phyloP scores from a whole-genome alignment of 2,329 filamentous ascomycete genomes.

The Penicillium aurantiogriseum region DNA sequence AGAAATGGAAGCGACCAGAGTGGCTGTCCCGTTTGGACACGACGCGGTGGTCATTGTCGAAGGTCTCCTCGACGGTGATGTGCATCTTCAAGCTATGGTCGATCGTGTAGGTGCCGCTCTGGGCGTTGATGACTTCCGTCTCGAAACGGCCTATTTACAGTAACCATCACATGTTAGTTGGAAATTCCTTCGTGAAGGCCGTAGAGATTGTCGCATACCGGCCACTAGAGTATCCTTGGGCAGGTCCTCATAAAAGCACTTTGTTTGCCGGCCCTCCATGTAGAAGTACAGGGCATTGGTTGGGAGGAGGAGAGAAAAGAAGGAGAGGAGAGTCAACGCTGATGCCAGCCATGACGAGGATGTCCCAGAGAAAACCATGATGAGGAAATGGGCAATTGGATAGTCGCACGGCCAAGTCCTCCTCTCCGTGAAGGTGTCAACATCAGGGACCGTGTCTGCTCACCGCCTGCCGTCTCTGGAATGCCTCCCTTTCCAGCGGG shows the following conservation, averaged over 20 bases:
- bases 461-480: conserved; percentile 25
- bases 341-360: conserved; percentile 41
- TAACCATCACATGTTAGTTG: neutral
- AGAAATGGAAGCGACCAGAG: conserved; percentile 90
- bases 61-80: conserved; percentile 92
- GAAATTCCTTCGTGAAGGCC: neutral
- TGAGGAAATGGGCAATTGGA: conserved; percentile 14
- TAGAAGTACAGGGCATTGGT: conserved; percentile 92
- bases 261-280: conserved; percentile 78
- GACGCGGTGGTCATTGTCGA: conserved; percentile 96
- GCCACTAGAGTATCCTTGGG: conserved; percentile 97
- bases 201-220: conserved; percentile 51
- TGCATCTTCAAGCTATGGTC: conserved; percentile 77
- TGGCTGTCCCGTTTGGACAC: conserved; percentile 77
- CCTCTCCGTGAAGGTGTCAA: conserved; percentile 19
- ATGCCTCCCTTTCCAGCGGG: conserved; percentile 24
- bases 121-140: conserved; percentile 78
- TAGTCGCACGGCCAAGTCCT: conserved; percentile 12
- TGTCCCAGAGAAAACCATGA: conserved; percentile 39
- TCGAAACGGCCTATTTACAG: conserved; percentile 69
- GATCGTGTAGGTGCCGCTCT: conserved; percentile 64
- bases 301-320: conserved; percentile 59
- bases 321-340: conserved; percentile 62
- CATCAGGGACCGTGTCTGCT: conserved; percentile 27
- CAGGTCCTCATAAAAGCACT: conserved; percentile 98